These are phyloP conservation scores for Zizania latifolia DNA, from an alignment of 176 grass and related monocot species.

Conservation along the genomic window DNA sequence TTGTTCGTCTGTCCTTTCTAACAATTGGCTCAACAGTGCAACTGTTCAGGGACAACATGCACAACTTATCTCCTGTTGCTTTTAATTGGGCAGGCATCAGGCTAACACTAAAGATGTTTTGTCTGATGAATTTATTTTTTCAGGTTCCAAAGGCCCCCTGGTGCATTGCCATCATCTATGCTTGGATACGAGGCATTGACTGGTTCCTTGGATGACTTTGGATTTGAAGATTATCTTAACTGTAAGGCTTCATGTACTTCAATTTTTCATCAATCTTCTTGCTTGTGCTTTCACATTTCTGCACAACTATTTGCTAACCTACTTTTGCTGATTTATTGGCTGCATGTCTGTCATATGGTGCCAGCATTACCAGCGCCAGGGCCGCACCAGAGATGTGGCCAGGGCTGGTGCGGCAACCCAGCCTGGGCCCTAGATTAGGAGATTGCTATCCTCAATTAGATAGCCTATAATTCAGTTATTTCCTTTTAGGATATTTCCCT, in stretches of 20 bases:
- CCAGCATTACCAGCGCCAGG: too few species aligned
- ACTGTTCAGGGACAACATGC: background rate
- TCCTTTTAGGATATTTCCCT: too few species aligned
- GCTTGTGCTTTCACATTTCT: background rate
- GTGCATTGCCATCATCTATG: conserved; percentile 76
- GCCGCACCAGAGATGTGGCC: too few species aligned
- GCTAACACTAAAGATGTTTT: background rate
- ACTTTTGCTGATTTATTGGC: background rate
- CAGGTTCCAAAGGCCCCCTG: conserved; percentile 92
- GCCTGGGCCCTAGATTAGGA: too few species aligned
- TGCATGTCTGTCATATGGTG: too few species aligned
- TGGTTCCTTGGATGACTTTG: conserved; percentile 92
- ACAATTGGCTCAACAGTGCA: background rate
- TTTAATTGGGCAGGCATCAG: too few species aligned
- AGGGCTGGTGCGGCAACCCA: too few species aligned
- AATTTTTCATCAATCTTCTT: background rate
- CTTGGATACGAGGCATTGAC: conserved; percentile 86
- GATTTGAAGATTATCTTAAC: conserved; percentile 96
- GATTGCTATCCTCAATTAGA: too few species aligned
- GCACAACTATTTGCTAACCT: background rate
- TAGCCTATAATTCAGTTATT: too few species aligned
- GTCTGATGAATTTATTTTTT: background rate
- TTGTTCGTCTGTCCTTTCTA: background rate
- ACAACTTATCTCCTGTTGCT: background rate
- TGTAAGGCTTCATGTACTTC: conserved; percentile 35